Percentiles rank a stretch among this genome's conserved stretches.
Conservation (phyloP, 1,139 yeast species). For the Geotrichum restrictum region DNA sequence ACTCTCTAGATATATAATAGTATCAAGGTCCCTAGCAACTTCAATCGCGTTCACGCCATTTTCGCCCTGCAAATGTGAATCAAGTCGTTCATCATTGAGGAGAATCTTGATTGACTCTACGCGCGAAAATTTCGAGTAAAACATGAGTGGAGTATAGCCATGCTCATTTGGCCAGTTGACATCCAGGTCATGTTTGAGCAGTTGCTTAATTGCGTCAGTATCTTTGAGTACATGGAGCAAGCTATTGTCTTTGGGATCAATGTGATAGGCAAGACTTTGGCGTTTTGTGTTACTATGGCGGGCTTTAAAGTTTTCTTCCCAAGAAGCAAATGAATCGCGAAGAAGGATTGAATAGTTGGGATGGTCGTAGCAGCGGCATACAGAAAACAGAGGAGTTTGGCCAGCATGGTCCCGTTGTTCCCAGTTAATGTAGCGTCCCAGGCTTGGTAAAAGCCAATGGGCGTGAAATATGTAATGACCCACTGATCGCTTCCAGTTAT, state of each 20-base stretch:
- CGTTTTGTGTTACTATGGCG: conserved; percentile 29
- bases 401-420: conserved; percentile 58
- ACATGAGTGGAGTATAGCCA: conserved; percentile 65
- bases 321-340: conserved; percentile 44
- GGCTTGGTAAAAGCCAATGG: conserved; percentile 47
- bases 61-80: conserved; percentile 31
- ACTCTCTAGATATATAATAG: conserved; percentile 48
- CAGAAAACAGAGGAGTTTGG: conserved; percentile 75
- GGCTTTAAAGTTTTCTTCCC: conserved; percentile 22
- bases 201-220: conserved; percentile 40
- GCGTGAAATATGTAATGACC: conserved; percentile 75
- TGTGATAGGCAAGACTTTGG: conserved; percentile 47
- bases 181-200: conserved; percentile 47
- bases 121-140: conserved; percentile 67
- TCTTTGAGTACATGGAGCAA: conserved; percentile 63
- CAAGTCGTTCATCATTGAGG: conserved; percentile 30
- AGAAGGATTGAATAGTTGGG: conserved; percentile 54
- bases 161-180: conserved; percentile 61
- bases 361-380: conserved; percentile 81
- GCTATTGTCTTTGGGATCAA: conserved; percentile 71
- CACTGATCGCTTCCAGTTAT: conserved; percentile 51
- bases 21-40: conserved; percentile 46
- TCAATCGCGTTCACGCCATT: conserved; percentile 46
- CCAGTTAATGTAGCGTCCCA: conserved; percentile 71
- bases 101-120: conserved; percentile 51